Evolutionary conservation across 164 flowering plant species (phyloP).

Genomic region (Pachysandra terminalis): DNA sequence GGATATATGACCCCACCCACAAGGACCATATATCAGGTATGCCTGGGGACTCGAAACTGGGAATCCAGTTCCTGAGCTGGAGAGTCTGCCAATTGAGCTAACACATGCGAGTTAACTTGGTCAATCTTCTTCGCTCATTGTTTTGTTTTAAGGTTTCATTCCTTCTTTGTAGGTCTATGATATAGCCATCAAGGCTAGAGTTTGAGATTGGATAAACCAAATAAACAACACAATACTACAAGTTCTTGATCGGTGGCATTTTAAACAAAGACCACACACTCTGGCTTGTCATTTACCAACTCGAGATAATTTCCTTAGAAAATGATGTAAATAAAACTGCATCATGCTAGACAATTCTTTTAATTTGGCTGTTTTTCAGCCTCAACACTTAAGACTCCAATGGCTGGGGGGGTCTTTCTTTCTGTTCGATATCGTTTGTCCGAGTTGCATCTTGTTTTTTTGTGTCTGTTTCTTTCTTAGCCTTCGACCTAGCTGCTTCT

Average conservation of each 20-base stretch:
- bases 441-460: background rate
- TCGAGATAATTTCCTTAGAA: background rate
- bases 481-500: slow-evolving; percentile 4
- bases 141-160: background rate
- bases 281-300: no score
- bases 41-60: no score
- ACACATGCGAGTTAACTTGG: no score
- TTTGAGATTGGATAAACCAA: background rate
- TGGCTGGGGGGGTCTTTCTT: background rate
- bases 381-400: background rate
- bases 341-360: background rate
- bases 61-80: no score
- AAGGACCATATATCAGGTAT: no score
- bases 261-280: no score
- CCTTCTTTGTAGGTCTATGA: background rate
- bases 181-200: background rate
- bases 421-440: slow-evolving; percentile 1
- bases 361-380: background rate
- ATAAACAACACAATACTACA: no score
- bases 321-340: background rate
- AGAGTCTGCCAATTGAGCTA: no score
- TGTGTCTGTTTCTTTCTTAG: background rate
- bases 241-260: no score
- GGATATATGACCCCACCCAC: no score
- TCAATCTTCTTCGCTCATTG: background rate